Base-by-base conservation (phyloP, 1,139 yeast genomes). In the Yamadazyma jaroonii region DNA sequence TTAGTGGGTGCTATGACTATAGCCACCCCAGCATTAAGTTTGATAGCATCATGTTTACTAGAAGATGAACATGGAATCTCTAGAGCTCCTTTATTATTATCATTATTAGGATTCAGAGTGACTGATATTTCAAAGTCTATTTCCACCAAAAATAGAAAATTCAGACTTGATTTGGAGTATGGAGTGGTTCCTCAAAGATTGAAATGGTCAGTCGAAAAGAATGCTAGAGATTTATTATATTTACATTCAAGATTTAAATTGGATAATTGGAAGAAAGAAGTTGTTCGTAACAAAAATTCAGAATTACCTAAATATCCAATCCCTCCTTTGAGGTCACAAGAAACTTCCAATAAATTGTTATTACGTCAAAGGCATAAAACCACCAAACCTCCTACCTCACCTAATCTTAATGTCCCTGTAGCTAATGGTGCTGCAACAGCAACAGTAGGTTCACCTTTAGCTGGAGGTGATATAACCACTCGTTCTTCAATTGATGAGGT, bases 111-210 rank as follows among this genome's bases (percentile, higher is more conserved):
- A 10, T 68, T 89, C 31, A 69, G 72, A 35, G 67, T 92, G 3
- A 68, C 75, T 38, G 88, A 77, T 46, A 64, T 70, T 10, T 70
- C 82, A 1, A 57, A 58, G 14, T 56, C 63, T 11, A 55, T 62
- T 4, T 50, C 54, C 39, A 71, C 75, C 3, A 75, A 70, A 44
- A 76, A 76, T 42, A 64, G 83, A 41, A 76, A 68, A 37, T 88
- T 76, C 49, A 71, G 75, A 43, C 65, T 92, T 14, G 86, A 84
- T 40, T 65, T 92, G 39, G 96, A 89, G 53, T 92, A 92, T 54
- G 98, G 97, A 2, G 80, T 89, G 13, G 96, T 96, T 1, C 78
- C 80, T 4, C 79, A 84, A 39, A 66, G 92, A 41, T 67, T 89
- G 51, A 76, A 78, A 46, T 94, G 99, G 98, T 67, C 82, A 1